These are phyloP conservation scores for Penicillium diatomitis DNA, from an alignment of 495 filamentous ascomycete species.

Conservation along the genomic window DNA sequence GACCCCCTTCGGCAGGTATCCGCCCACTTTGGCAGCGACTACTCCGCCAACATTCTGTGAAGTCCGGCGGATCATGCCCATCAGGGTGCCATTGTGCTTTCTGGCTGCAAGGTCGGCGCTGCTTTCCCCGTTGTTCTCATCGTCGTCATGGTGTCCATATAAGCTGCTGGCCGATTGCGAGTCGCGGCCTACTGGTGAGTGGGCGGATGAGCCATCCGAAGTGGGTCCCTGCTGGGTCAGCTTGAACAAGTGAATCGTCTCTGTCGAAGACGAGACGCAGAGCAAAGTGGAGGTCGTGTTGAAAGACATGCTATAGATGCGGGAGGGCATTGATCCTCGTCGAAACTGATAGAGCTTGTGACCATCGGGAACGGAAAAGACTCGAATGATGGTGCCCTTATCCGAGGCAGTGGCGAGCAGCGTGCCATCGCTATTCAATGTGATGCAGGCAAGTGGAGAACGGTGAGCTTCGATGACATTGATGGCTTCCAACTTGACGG, in stretches of 20 bases:
- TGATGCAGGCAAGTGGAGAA: conserved; percentile 81
- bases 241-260: conserved; percentile 96
- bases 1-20: conserved; percentile 83
- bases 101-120: conserved; percentile 27
- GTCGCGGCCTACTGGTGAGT: conserved; percentile 26
- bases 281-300: conserved; percentile 88
- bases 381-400: conserved; percentile 92
- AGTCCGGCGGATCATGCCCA: conserved; percentile 88
- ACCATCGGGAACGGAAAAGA: conserved; percentile 81
- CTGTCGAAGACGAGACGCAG: conserved; percentile 89
- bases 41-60: conserved; percentile 90
- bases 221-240: conserved; percentile 39
- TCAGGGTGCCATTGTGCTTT: conserved; percentile 58
- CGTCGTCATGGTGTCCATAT: conserved; percentile 27
- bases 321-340: conserved; percentile 83
- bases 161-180: conserved; percentile 32
- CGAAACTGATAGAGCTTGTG: conserved; percentile 94
- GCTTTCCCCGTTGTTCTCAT: conserved; percentile 21
- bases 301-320: conserved; percentile 99
- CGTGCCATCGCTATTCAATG: conserved; percentile 88
- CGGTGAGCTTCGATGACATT: conserved; percentile 91
- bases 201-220: conserved; percentile 24
- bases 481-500: conserved; percentile 74
- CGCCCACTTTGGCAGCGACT: conserved; percentile 79
- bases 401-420: conserved; percentile 90